A percentile compares a stretch with the other conserved stretches of the same genome.
Conservation (phyloP, 768 basidiomycete genomes). For the Solioccasus polychromus region DNA sequence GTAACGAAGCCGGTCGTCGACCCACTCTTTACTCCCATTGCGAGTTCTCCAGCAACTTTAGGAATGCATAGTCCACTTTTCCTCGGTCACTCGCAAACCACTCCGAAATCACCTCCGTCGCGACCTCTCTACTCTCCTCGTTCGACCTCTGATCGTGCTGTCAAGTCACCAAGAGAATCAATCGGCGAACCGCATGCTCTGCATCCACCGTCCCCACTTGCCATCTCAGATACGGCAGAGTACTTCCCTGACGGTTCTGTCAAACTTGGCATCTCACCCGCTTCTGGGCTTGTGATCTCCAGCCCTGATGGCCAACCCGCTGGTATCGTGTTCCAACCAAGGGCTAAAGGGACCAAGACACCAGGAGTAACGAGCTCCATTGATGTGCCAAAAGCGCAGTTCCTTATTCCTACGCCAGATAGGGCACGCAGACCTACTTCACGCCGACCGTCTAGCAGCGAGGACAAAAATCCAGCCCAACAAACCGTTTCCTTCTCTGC, state of each 20-base stretch:
- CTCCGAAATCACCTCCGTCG: conserved; percentile 43
- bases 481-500: conserved; percentile 29
- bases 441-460: conserved; percentile 26
- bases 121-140: conserved; percentile 47
- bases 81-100: conserved; percentile 31
- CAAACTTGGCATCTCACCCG: conserved; percentile 70
- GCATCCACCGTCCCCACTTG: conserved; percentile 67
- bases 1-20: conserved; percentile 84
- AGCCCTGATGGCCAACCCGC: conserved; percentile 90
- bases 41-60: conserved; percentile 86
- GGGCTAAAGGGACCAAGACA: conserved; percentile 38
- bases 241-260: conserved; percentile 62
- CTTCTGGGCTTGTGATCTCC: conserved; percentile 86
- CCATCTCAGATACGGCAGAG: conserved; percentile 69
- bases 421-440: conserved; percentile 24
- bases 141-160: conserved; percentile 59
- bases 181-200: conserved; percentile 35
- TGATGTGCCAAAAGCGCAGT: conserved; percentile 47
- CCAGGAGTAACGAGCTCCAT: conserved; percentile 34
- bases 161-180: conserved; percentile 51
- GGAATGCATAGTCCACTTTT: conserved; percentile 50
- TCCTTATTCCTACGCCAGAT: conserved; percentile 29
- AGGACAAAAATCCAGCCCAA: conserved; percentile 26
- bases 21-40: conserved; percentile 91
- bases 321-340: conserved; percentile 95